These are phyloP conservation scores for Calycina herbarum DNA, from an alignment of 2,329 filamentous ascomycete species.

Conservation along the genomic window DNA sequence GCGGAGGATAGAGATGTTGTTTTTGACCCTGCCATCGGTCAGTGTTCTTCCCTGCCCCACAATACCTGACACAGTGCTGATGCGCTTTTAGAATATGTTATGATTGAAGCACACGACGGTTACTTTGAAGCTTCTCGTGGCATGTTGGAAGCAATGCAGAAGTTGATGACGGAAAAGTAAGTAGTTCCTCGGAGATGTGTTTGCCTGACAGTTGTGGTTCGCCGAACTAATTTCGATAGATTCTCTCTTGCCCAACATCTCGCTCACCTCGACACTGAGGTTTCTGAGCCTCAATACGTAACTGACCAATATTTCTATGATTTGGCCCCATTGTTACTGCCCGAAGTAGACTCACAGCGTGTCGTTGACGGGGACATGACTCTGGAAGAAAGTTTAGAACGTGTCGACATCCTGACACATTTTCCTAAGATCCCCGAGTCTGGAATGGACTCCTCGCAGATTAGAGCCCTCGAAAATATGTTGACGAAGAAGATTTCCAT, in stretches of 20 bases:
- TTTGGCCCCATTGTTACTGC: slow-evolving; percentile 46
- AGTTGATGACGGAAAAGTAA: slow-evolving; percentile 36
- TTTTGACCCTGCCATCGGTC: slow-evolving; percentile 66
- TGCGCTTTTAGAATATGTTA: slow-evolving; percentile 47
- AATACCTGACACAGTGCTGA: slow-evolving; percentile 4
- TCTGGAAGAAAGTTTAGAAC: slow-evolving; percentile 41
- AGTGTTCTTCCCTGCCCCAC: slow-evolving; percentile 40
- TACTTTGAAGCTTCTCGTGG: slow-evolving; percentile 79
- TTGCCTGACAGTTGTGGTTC: not conserved
- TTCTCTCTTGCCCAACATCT: slow-evolving; percentile 66
- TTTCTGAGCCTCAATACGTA: slow-evolving; percentile 55
- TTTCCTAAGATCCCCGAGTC: slow-evolving; percentile 52
- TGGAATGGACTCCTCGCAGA: slow-evolving; percentile 70
- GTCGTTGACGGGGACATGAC: slow-evolving; percentile 13
- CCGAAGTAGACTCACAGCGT: slow-evolving; percentile 10
- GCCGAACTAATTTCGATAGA: slow-evolving; percentile 31
- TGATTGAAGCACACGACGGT: slow-evolving; percentile 72
- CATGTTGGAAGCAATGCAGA: slow-evolving; percentile 71
- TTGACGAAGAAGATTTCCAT: slow-evolving; percentile 72
- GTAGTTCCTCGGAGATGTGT: not conserved
- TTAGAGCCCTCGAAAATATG: slow-evolving; percentile 66
- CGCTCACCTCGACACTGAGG: slow-evolving; percentile 46
- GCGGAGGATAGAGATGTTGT: slow-evolving; percentile 57
- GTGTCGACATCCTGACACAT: slow-evolving; percentile 52
- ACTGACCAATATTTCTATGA: slow-evolving; percentile 49